These are phyloP conservation scores for Byssoonygena ceratinophila DNA, from an alignment of 2,329 filamentous ascomycete genomes.

Conservation along the genomic window DNA sequence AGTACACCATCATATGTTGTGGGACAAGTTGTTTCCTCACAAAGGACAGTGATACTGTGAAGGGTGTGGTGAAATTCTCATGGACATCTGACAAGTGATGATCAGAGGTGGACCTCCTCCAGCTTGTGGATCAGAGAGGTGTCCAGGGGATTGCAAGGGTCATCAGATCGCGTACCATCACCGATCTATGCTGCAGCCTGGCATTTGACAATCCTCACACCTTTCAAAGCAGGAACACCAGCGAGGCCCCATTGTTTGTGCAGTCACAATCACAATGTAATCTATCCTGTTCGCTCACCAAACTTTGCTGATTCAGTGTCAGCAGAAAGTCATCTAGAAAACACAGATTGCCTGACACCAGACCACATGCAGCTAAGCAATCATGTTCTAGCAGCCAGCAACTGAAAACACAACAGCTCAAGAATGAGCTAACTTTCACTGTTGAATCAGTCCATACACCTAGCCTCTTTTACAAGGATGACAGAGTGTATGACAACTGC, in stretches of 20 bases:
- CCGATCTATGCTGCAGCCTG: slow-evolving; percentile 20
- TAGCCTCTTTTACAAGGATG: slow-evolving; percentile 8
- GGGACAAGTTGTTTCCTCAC: slow-evolving; percentile 22
- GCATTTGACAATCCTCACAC: slow-evolving; percentile 19
- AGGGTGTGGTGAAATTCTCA: slow-evolving; percentile 27
- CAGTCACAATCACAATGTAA: neutral
- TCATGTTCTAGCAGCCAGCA: too few relatives aligned
- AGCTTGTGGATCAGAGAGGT: slow-evolving; percentile 19
- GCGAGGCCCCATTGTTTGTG: slow-evolving; percentile 12
- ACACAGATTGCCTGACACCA: slow-evolving; percentile 9
- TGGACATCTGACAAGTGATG: slow-evolving; percentile 24
- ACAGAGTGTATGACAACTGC: slow-evolving; percentile 22
- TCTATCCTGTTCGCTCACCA: slow-evolving; percentile 2
- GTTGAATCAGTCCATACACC: neutral
- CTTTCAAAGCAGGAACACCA: slow-evolving; percentile 14
- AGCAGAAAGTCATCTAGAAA: slow-evolving; percentile 1
- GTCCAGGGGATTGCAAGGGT: slow-evolving; percentile 23
- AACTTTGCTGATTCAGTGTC: slow-evolving; percentile 4
- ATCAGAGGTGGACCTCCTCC: slow-evolving; percentile 22
- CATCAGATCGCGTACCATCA: slow-evolving; percentile 22
- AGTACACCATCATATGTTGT: slow-evolving; percentile 19
- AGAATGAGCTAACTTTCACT: slow-evolving; percentile 8
- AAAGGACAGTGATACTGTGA: slow-evolving; percentile 14
- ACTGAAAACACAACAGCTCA: too few relatives aligned
- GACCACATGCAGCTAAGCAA: slow-evolving; percentile 3